phyloP scores from a whole-genome alignment of 2,329 filamentous ascomycete genomes.

The Aspergillus hortae region DNA sequence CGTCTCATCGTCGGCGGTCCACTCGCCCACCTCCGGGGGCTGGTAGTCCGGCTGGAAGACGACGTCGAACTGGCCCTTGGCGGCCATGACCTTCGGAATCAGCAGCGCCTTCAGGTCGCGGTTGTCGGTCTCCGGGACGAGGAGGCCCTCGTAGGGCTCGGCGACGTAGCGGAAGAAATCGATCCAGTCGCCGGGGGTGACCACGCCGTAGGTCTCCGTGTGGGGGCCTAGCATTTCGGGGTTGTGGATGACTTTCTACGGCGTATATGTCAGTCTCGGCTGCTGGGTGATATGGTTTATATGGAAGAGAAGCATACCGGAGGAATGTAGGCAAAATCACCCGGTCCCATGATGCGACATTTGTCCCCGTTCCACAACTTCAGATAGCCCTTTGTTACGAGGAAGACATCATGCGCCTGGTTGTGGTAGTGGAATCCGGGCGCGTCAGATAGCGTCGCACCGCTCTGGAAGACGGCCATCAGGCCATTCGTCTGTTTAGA shows the following conservation, averaged over 20 bases:
- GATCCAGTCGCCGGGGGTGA: slow-evolving; percentile 57
- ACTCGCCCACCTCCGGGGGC: slow-evolving; percentile 38
- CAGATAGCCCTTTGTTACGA: slow-evolving; percentile 53
- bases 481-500: slow-evolving; percentile 50
- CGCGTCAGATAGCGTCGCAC: slow-evolving; percentile 39
- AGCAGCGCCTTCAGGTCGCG: slow-evolving; percentile 50
- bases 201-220: slow-evolving; percentile 53
- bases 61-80: slow-evolving; percentile 55
- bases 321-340: slow-evolving; percentile 58
- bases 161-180: slow-evolving; percentile 59
- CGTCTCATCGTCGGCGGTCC: slow-evolving; percentile 22
- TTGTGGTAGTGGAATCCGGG: slow-evolving; percentile 56
- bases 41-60: slow-evolving; percentile 50
- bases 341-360: slow-evolving; percentile 51
- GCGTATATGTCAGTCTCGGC: not conserved
- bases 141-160: slow-evolving; percentile 49
- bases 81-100: slow-evolving; percentile 55
- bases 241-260: slow-evolving; percentile 52
- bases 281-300: too few species aligned
- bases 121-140: slow-evolving; percentile 52
- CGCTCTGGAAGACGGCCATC: slow-evolving; percentile 51
- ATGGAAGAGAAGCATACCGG: slow-evolving; percentile 40
- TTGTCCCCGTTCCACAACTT: slow-evolving; percentile 59
- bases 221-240: slow-evolving; percentile 54
- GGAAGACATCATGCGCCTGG: slow-evolving; percentile 56